Base-by-base conservation (phyloP, 345 rosid genomes). In the Eucalyptus melliodora region DNA sequence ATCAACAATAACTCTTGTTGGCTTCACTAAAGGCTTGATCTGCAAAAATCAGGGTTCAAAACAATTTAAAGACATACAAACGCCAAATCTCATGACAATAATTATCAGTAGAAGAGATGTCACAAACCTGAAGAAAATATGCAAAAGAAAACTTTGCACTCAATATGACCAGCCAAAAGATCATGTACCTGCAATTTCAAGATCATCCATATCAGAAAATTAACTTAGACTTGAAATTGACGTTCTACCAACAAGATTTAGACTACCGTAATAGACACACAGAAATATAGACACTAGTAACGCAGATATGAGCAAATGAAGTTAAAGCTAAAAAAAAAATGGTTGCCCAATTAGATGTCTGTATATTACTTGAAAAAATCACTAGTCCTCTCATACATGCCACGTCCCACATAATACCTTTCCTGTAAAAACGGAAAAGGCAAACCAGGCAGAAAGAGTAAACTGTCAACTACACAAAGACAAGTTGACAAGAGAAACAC, bases 391-490 rank as follows among this genome's bases (percentile, higher is more conserved):
- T 98, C 99, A 89, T 98, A 97, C 98, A 98, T 96, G 93, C 96
- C 99, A 89, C 97, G 97, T 59, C 99, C 99, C 81, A 98, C 99
- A 89, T 95, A 98, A 90, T 97, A 93, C 30, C 97, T 95, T 89
- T 98, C 99, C 99, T 97, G 91, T 91, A 90, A 92, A 88, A 89
- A 92, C 47, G 88, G 72, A 55, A n/a, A 88, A 53, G 23, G 10
- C 42, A 65, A 87, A 37, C 83, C 45, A 77, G 42, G 45, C 83
- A 37, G 83, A 40, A 80, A 82, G 47, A 50, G 50, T 27, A 81
- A 59, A 49, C 16, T 55, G 77, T 53, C 60, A 87, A 44, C 47
- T 27, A 16, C 16, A 23, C 9, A 13, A 31, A 42, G 44, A 81
- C 21, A n/a, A 89, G 30, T 80, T 69, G 91, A 87, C 51, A 92